Percentiles rank a stretch among this genome's conserved stretches.
These are phyloP conservation scores for Phytophthora fragariaefolia DNA, from an alignment of 352 stramenopile genomes.

Conservation along the genomic window DNA sequence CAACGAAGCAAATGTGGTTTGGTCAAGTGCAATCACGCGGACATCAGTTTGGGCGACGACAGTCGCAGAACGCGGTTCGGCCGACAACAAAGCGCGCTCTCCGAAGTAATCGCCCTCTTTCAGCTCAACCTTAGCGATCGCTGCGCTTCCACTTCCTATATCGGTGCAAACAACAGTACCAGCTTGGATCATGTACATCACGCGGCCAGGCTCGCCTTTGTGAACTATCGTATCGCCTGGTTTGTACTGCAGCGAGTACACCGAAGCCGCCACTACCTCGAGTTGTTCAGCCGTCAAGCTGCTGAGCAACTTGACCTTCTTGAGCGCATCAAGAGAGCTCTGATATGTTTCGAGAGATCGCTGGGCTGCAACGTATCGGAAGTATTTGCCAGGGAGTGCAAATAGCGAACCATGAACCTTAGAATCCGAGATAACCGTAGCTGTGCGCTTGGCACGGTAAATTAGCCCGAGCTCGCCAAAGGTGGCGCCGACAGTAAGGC, in stretches of 20 bases:
- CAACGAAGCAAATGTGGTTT: slow-evolving; percentile 92
- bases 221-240: slow-evolving; percentile 74
- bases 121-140: slow-evolving; percentile 47
- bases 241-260: slow-evolving; percentile 55
- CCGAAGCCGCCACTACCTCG: slow-evolving; percentile 45
- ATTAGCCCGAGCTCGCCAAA: slow-evolving; percentile 68
- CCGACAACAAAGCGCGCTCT: slow-evolving; percentile 88
- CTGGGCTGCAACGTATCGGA: slow-evolving; percentile 56
- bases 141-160: slow-evolving; percentile 53
- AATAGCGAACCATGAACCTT: slow-evolving; percentile 48
- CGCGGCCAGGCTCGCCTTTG: slow-evolving; percentile 73
- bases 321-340: slow-evolving; percentile 53
- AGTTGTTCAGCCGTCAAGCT: slow-evolving; percentile 56
- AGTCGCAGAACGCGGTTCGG: slow-evolving; percentile 89
- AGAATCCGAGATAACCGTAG: slow-evolving; percentile 47
- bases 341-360: slow-evolving; percentile 49
- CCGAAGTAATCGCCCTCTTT: slow-evolving; percentile 91
- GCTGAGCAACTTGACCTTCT: slow-evolving; percentile 50
- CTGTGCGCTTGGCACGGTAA: slow-evolving; percentile 60
- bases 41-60: slow-evolving; percentile 75
- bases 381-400: slow-evolving; percentile 55
- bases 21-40: slow-evolving; percentile 76
- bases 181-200: slow-evolving; percentile 84
- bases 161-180: slow-evolving; percentile 68
- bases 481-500: slow-evolving; percentile 38